These are phyloP conservation scores for Ophiostoma sp. DNA, from an alignment of 2,329 filamentous ascomycete genomes.

Conservation along the genomic window DNA sequence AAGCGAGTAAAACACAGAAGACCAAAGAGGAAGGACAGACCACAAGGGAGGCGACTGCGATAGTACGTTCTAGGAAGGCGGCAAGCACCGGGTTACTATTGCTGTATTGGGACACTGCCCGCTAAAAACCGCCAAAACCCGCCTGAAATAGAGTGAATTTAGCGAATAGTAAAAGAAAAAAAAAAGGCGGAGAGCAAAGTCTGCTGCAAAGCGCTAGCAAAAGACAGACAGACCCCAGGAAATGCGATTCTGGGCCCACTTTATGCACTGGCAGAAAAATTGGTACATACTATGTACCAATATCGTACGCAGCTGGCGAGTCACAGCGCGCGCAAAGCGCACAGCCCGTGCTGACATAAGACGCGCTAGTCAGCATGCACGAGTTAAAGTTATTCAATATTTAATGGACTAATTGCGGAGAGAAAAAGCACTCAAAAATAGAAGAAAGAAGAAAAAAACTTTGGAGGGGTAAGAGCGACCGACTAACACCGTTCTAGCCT, in stretches of 20 bases:
- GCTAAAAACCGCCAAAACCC: neutral
- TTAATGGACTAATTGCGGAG: neutral
- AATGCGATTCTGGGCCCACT: neutral
- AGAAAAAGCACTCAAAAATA: slow-evolving; percentile 6
- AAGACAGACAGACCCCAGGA: neutral
- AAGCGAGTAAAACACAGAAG: neutral
- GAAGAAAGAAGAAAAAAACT: neutral
- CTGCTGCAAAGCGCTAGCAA: neutral
- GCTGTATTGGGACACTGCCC: neutral
- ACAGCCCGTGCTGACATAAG: neutral
- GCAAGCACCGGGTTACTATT: neutral
- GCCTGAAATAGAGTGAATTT: neutral
- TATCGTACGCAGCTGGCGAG: neutral
- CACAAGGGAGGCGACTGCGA: neutral
- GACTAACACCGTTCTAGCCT: slow-evolving; percentile 16
- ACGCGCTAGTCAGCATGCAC: neutral
- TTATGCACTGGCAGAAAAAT: slow-evolving; percentile 11
- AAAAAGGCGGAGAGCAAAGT: slow-evolving; percentile 6
- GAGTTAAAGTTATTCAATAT: neutral
- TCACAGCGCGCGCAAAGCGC: neutral
- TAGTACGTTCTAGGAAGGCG: neutral
- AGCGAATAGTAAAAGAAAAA: neutral
- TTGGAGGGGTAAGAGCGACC: slow-evolving; percentile 17
- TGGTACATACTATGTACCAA: neutral
- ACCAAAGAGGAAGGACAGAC: neutral